Evolutionary conservation across 306 rosid genomes (phyloP).

Genomic region (Dalbergia cochinchinensis): DNA sequence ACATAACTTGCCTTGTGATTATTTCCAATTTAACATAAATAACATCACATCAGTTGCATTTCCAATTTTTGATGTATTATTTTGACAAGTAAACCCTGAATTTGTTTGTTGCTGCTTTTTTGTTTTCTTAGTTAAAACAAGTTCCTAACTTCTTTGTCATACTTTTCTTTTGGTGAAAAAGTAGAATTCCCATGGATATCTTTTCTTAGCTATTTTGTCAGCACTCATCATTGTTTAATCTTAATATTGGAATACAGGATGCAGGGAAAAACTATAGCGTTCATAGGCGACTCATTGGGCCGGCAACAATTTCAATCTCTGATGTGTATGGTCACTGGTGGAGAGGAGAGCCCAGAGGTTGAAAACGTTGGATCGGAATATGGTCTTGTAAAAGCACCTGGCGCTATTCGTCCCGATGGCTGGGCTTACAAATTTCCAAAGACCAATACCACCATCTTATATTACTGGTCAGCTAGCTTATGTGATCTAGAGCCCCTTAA

Average conservation of each 20-base stretch:
- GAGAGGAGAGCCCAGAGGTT: neutral
- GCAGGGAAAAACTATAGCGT: neutral
- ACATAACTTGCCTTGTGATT: neutral
- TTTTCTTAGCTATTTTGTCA: no score
- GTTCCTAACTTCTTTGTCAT: neutral
- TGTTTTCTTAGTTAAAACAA: no score
- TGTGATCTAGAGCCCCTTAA: neutral
- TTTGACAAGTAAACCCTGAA: neutral
- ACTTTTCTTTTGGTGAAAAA: no score
- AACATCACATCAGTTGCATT: neutral
- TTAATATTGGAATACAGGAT: neutral
- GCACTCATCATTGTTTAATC: neutral
- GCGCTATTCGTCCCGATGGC: neutral
- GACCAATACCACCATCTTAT: neutral
- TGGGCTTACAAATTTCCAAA: neutral
- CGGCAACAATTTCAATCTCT: neutral
- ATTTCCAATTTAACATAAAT: neutral
- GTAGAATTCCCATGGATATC: no score
- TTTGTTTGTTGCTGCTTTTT: neutral
- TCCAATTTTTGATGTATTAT: no score
- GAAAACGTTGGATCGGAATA: neutral
- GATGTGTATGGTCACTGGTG: neutral
- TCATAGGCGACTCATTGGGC: neutral
- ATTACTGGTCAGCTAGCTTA: conserved; percentile 2
- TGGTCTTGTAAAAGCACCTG: neutral